Evolutionary conservation across 257 asterid species (phyloP).

Genomic region (Nicotiana sylvestris): DNA sequence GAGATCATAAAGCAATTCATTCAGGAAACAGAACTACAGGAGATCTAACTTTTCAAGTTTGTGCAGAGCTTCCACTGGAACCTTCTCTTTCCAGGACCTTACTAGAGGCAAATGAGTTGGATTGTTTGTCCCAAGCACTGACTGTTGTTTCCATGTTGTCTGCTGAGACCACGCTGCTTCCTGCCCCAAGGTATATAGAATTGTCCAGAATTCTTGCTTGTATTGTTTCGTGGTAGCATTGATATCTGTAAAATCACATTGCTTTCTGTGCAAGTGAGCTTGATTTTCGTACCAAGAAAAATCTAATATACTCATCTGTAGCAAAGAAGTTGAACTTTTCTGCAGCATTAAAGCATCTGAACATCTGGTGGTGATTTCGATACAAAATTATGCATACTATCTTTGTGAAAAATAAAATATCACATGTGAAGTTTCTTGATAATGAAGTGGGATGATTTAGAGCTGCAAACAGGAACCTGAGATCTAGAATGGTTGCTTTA

Average conservation of each 20-base stretch:
- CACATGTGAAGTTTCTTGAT: neutral
- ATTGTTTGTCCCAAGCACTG: slow-evolving; percentile 80
- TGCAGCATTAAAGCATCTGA: neutral
- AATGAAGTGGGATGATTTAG: neutral
- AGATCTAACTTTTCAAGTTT: slow-evolving; percentile 13
- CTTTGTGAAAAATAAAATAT: neutral
- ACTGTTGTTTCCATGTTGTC: slow-evolving; percentile 95
- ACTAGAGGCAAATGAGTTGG: slow-evolving; percentile 83
- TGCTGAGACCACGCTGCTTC: slow-evolving; percentile 79
- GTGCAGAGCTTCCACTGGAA: slow-evolving; percentile 93
- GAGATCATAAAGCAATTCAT: neutral
- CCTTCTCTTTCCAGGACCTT: slow-evolving; percentile 95
- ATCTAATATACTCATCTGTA: neutral
- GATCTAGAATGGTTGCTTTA: slow-evolving; percentile 2
- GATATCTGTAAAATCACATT: neutral
- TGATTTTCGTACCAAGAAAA: neutral
- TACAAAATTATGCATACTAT: neutral
- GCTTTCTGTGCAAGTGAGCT: neutral
- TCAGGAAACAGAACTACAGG: neutral
- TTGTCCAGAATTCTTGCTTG: neutral
- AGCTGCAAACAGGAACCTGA: slow-evolving; percentile 1
- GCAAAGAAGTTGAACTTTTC: neutral
- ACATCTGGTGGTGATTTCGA: neutral
- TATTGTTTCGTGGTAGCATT: neutral
- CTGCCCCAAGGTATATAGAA: slow-evolving; percentile 54